Evolutionary conservation across 176 grass and related monocot species (phyloP).

Genomic region (Themeda triandra): DNA sequence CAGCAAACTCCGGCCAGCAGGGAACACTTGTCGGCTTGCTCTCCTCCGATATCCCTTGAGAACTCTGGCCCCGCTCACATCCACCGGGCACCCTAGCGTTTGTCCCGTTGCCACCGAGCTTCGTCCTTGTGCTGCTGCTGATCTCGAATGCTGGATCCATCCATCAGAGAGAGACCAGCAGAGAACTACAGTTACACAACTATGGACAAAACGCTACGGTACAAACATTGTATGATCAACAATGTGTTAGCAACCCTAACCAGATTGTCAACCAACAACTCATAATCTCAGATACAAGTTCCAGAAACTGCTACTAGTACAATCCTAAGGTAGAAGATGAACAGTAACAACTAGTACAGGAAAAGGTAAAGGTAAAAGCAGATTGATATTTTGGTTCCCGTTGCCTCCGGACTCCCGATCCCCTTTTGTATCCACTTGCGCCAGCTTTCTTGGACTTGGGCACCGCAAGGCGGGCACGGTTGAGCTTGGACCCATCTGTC

Average conservation of each 20-base stretch:
- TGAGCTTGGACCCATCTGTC: too few relatives aligned
- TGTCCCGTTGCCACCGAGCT: slow-evolving; percentile 28
- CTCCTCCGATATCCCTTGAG: background rate
- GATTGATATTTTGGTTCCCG: too few relatives aligned
- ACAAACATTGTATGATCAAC: background rate
- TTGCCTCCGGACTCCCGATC: too few relatives aligned
- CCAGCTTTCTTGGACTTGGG: too few relatives aligned
- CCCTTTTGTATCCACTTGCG: too few relatives aligned
- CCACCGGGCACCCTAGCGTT: slow-evolving; percentile 7
- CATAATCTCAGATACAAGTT: too few relatives aligned
- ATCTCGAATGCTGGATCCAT: background rate
- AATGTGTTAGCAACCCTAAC: background rate
- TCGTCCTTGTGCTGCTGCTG: background rate
- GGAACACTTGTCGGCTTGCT: slow-evolving; percentile 39
- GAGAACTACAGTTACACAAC: slow-evolving; percentile 26
- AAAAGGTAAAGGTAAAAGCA: too few relatives aligned
- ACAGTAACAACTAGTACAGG: too few relatives aligned
- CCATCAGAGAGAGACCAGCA: background rate
- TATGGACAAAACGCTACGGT: slow-evolving; percentile 31
- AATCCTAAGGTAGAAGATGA: too few relatives aligned
- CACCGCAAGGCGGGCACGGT: too few relatives aligned
- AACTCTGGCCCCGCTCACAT: slow-evolving; percentile 4
- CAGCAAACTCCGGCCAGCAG: background rate
- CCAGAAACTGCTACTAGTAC: too few relatives aligned
- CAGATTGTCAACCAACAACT: too few relatives aligned